Evolutionary conservation across 1,139 yeast species (phyloP).

Genomic region (Debaryomyces nepalensis): DNA sequence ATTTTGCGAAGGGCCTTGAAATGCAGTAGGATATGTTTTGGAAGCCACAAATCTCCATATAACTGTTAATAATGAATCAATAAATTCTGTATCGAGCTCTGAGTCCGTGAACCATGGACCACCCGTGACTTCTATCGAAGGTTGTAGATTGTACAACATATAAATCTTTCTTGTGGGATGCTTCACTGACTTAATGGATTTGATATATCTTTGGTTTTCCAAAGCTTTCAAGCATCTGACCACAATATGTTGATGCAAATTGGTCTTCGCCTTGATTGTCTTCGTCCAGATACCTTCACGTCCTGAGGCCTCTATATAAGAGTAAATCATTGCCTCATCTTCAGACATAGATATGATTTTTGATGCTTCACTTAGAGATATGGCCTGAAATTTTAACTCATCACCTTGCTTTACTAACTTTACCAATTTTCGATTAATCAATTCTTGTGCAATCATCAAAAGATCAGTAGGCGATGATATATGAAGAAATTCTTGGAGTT

Average conservation of each 20-base stretch:
- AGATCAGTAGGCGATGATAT: slow-evolving; percentile 48
- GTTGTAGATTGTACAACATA: slow-evolving; percentile 92
- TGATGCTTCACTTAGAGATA: slow-evolving; percentile 65
- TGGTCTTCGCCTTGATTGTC: slow-evolving; percentile 87
- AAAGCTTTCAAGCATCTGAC: slow-evolving; percentile 80
- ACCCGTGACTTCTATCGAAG: slow-evolving; percentile 94
- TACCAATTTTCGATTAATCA: slow-evolving; percentile 65
- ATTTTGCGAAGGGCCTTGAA: slow-evolving; percentile 39
- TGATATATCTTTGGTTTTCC: slow-evolving; percentile 84
- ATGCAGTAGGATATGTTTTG: slow-evolving; percentile 75
- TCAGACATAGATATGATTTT: slow-evolving; percentile 75
- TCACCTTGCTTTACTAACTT: slow-evolving; percentile 70
- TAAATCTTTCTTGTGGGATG: slow-evolving; percentile 96
- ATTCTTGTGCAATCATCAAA: slow-evolving; percentile 65
- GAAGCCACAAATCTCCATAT: slow-evolving; percentile 87
- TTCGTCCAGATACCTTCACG: slow-evolving; percentile 98
- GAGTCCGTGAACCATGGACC: slow-evolving; percentile 99
- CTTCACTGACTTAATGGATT: slow-evolving; percentile 88
- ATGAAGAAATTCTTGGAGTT: slow-evolving; percentile 52
- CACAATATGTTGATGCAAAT: slow-evolving; percentile 91
- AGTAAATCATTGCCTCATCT: slow-evolving; percentile 91
- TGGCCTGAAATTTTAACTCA: slow-evolving; percentile 74
- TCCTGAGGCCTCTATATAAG: slow-evolving; percentile 89
- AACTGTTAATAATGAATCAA: slow-evolving; percentile 78
- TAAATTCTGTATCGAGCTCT: slow-evolving; percentile 92